Conservation (phyloP, 352 stramenopile genomes). For the Globisporangium emineosum region DNA sequence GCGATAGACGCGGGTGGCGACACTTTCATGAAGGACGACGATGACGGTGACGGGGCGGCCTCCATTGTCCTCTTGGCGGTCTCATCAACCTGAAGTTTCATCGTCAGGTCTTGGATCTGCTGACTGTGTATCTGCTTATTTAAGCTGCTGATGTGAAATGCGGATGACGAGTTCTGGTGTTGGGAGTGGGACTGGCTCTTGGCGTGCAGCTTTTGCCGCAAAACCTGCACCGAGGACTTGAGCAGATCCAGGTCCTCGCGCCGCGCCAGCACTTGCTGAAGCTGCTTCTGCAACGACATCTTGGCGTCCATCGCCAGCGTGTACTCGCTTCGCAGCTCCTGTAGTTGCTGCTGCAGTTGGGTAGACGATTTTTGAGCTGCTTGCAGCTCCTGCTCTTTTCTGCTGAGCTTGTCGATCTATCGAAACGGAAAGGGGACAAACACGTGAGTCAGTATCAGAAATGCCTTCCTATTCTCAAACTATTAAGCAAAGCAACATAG, state of each 20-base stretch:
- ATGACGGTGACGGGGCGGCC: background rate
- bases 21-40: conserved; percentile 24
- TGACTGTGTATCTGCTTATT: background rate
- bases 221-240: conserved; percentile 48
- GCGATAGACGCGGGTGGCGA: conserved; percentile 31
- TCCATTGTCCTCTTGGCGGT: background rate
- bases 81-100: background rate
- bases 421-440: background rate
- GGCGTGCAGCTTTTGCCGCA: conserved; percentile 32
- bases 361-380: conserved; percentile 18
- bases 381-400: conserved; percentile 44
- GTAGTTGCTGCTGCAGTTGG: conserved; percentile 35
- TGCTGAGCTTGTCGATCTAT: conserved; percentile 66
- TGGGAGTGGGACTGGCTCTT: background rate
- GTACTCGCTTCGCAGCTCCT: conserved; percentile 45
- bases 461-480: background rate
- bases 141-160: background rate
- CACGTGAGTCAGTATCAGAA: background rate
- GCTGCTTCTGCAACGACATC: conserved; percentile 50
- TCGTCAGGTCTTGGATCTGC: background rate
- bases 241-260: conserved; percentile 61
- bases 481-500: background rate
- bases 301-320: conserved; percentile 34
- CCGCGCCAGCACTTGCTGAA: conserved; percentile 61
- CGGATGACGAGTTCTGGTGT: background rate